Evolutionary conservation across 2,329 filamentous ascomycete species (phyloP).

Genomic region (Didymella pomorum): DNA sequence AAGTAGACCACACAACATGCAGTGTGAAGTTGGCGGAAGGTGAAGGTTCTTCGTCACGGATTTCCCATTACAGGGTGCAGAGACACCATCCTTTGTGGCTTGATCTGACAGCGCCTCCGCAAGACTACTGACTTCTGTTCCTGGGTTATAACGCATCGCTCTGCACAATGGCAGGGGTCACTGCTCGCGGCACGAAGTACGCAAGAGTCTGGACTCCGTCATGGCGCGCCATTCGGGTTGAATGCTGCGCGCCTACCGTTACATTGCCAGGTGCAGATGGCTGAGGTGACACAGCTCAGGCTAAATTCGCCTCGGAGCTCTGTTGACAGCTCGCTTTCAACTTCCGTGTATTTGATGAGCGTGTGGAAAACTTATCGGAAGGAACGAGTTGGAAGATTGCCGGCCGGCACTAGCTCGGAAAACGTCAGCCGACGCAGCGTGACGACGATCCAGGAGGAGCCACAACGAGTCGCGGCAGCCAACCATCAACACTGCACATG

Average conservation of each 20-base stretch:
- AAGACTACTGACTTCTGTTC: neutral
- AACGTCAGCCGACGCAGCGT: neutral
- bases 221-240: neutral
- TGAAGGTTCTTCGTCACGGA: neutral
- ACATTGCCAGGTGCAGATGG: neutral
- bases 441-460: neutral
- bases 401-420: constrained; percentile 1
- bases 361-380: neutral
- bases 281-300: neutral
- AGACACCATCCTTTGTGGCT: neutral
- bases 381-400: neutral
- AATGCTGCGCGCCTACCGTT: neutral
- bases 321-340: neutral
- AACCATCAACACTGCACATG: neutral
- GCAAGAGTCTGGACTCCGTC: neutral
- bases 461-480: neutral
- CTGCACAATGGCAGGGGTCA: neutral
- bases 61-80: neutral
- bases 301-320: neutral
- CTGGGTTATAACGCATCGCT: neutral
- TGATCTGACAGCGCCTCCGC: neutral
- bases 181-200: neutral
- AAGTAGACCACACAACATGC: neutral
- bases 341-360: neutral
- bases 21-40: neutral